Evolutionary conservation across 495 filamentous ascomycete genomes (phyloP).

Genomic region (Hyaloscypha variabilis): DNA sequence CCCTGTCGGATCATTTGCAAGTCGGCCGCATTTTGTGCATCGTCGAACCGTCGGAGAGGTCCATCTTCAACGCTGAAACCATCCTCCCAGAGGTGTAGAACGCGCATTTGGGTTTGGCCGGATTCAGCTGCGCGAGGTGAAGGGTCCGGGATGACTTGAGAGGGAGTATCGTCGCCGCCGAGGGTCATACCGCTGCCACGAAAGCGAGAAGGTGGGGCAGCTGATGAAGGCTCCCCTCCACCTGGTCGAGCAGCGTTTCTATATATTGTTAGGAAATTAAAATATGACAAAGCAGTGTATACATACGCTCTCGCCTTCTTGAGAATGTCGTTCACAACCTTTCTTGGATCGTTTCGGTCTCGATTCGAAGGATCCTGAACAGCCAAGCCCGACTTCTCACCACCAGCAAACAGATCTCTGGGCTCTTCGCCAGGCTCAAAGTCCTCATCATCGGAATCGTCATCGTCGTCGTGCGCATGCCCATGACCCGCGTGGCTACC

Average conservation of each 20-base stretch:
- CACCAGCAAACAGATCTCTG: slow-evolving; percentile 89
- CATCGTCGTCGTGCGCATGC: slow-evolving; percentile 58
- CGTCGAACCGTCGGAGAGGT: slow-evolving; percentile 83
- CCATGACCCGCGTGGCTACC: slow-evolving; percentile 41
- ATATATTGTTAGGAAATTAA: slow-evolving; percentile 15
- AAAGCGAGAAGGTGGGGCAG: slow-evolving; percentile 62
- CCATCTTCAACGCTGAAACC: slow-evolving; percentile 97
- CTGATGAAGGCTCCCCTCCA: slow-evolving; percentile 48
- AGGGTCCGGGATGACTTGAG: slow-evolving; percentile 70
- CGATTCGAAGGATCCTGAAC: slow-evolving; percentile 79
- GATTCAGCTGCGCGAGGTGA: slow-evolving; percentile 43
- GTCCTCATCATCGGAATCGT: slow-evolving; percentile 61
- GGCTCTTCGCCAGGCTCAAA: slow-evolving; percentile 64
- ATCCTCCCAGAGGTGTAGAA: slow-evolving; percentile 89
- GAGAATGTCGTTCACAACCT: slow-evolving; percentile 76
- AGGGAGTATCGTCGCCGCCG: slow-evolving; percentile 86
- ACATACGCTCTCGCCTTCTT: slow-evolving; percentile 78
- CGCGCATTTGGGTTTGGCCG: slow-evolving; percentile 47
- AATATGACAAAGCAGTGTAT: neutral
- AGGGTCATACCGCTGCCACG: slow-evolving; percentile 82
- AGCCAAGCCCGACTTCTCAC: slow-evolving; percentile 94
- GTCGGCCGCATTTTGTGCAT: slow-evolving; percentile 80
- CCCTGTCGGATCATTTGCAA: slow-evolving; percentile 85
- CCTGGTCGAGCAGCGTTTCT: slow-evolving; percentile 63
- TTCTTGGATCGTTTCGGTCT: slow-evolving; percentile 55